These are phyloP conservation scores for Hypholoma sublateritium DNA, from an alignment of 768 basidiomycete species.

Conservation along the genomic window DNA sequence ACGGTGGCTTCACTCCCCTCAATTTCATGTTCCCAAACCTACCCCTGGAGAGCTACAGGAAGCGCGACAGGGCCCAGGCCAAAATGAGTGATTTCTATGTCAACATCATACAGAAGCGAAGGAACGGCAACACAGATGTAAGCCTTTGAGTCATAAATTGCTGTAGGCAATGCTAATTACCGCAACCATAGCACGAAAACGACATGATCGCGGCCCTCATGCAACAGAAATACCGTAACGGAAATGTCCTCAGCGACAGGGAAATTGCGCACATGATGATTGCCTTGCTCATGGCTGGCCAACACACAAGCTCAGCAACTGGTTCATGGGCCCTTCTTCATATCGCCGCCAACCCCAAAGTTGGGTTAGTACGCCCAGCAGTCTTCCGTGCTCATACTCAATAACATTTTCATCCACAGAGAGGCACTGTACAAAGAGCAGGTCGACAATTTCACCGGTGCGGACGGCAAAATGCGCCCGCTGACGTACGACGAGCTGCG, in stretches of 20 bases:
- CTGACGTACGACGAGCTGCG: conserved; percentile 88
- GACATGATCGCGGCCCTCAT: conserved; percentile 93
- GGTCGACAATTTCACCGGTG: conserved; percentile 71
- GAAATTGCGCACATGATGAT: conserved; percentile 99
- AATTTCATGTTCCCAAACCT: conserved; percentile 95
- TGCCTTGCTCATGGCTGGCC: conserved; percentile 98
- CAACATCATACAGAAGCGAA: conserved; percentile 77
- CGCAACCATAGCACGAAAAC: conserved; percentile 51
- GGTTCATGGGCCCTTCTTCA: conserved; percentile 91
- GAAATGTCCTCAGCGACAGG: conserved; percentile 74
- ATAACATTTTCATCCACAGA: conserved; percentile 34
- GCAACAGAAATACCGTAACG: conserved; percentile 82
- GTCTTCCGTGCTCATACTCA: background rate
- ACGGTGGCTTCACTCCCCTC: conserved; percentile 93
- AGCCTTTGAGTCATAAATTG: conserved; percentile 8
- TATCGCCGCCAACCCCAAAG: conserved; percentile 69
- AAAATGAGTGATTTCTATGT: conserved; percentile 95
- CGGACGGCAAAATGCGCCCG: conserved; percentile 77
- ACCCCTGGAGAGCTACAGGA: conserved; percentile 87
- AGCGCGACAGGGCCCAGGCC: conserved; percentile 85
- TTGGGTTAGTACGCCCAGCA: conserved; percentile 56
- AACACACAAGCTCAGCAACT: conserved; percentile 95
- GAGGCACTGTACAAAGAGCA: conserved; percentile 90
- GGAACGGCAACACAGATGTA: conserved; percentile 46
- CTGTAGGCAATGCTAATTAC: conserved; percentile 4